Conservation (phyloP, 768 basidiomycete genomes). For the Boletales sp. region DNA sequence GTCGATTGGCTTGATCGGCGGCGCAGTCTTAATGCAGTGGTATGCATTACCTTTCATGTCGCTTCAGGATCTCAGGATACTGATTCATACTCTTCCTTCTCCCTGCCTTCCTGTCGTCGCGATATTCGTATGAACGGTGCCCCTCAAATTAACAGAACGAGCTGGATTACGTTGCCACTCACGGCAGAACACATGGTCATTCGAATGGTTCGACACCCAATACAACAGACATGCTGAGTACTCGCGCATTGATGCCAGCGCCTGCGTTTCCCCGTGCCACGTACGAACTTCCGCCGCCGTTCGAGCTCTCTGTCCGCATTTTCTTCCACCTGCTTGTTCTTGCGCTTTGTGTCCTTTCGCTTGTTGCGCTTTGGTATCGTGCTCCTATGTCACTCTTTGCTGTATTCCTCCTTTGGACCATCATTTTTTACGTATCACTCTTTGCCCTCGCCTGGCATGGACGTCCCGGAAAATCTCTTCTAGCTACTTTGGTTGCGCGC, state of each 20-base stretch:
- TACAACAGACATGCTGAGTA: constrained; percentile 48
- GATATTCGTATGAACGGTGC: constrained; percentile 2
- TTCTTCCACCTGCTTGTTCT: constrained; percentile 58
- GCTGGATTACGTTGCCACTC: constrained; percentile 64
- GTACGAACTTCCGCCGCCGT: constrained; percentile 34
- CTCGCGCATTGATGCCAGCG: constrained; percentile 34
- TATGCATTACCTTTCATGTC: constrained; percentile 36
- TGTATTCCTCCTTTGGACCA: constrained; percentile 61
- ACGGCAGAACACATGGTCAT: constrained; percentile 41
- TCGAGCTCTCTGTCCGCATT: constrained; percentile 42
- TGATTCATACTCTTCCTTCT: constrained; percentile 15
- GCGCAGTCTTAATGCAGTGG: constrained; percentile 67
- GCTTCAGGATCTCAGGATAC: constrained; percentile 13
- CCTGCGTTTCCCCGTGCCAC: constrained; percentile 20
- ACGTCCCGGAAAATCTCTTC: constrained; percentile 52
- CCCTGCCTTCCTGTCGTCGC: constrained; percentile 1
- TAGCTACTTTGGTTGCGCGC: constrained; percentile 47
- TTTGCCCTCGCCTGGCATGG: constrained; percentile 55
- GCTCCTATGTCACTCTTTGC: constrained; percentile 55
- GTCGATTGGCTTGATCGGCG: constrained; percentile 77
- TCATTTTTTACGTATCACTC: constrained; percentile 54
- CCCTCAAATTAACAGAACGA: constrained; percentile 51
- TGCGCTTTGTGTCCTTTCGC: constrained; percentile 52
- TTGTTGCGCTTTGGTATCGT: constrained; percentile 56
- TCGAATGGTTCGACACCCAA: constrained; percentile 46